Conservation (phyloP, 2,329 filamentous ascomycete genomes). For the Aquanectria penicillioides region DNA sequence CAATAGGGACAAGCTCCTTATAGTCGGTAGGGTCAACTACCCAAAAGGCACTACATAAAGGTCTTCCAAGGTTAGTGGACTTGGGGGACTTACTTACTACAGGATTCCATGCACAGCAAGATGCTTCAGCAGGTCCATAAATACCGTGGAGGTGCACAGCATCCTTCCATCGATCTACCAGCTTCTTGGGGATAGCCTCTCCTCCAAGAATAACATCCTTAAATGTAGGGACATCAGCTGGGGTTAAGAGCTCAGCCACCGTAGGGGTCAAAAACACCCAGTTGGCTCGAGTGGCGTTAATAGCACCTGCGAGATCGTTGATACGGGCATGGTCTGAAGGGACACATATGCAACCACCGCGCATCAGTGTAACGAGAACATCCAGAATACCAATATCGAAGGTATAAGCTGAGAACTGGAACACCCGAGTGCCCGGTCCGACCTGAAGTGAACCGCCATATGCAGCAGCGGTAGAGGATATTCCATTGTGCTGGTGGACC, state of each 20-base stretch:
- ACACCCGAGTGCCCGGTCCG: constrained; percentile 4
- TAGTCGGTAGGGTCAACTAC: neutral
- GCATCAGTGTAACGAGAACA: constrained; percentile 49
- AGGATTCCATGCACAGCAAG: constrained; percentile 18
- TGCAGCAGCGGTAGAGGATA: constrained; percentile 15
- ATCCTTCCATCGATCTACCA: constrained; percentile 26
- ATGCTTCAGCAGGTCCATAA: constrained; percentile 34
- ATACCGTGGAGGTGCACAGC: constrained; percentile 19
- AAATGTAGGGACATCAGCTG: neutral
- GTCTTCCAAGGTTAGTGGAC: neutral
- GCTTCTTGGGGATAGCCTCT: constrained; percentile 21
- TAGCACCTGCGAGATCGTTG: constrained; percentile 5
- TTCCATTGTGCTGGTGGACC: constrained; percentile 37
- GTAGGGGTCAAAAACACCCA: constrained; percentile 12
- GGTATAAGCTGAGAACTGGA: constrained; percentile 45
- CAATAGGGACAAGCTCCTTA: constrained; percentile 33
- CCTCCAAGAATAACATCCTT: constrained; percentile 24
- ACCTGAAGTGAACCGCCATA: neutral
- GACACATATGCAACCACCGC: constrained; percentile 51
- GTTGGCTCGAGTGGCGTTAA: constrained; percentile 2
- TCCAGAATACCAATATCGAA: constrained; percentile 52
- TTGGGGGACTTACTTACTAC: neutral
- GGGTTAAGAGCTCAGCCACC: constrained; percentile 3
- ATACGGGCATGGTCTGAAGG: constrained; percentile 42
- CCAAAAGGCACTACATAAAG: constrained; percentile 3